These are phyloP conservation scores for Dendrostoma leiphaemia DNA, from an alignment of 2,329 filamentous ascomycete genomes.

Conservation along the genomic window DNA sequence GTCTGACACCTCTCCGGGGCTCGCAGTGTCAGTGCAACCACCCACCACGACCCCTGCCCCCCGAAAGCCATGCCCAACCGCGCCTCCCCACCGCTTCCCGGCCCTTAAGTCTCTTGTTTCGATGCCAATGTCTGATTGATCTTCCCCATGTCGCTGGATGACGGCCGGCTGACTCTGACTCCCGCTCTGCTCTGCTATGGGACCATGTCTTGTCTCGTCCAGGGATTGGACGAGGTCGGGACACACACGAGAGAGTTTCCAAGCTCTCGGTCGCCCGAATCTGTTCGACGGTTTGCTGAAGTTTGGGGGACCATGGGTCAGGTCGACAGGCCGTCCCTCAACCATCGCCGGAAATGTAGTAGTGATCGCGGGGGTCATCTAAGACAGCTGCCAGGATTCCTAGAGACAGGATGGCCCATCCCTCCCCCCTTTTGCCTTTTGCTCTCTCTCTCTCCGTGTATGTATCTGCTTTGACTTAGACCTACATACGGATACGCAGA, in stretches of 20 bases:
- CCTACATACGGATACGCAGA: slow-evolving; percentile 13
- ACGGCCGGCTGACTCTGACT: neutral
- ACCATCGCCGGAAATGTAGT: slow-evolving; percentile 8
- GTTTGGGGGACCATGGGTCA: neutral
- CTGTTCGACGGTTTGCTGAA: neutral
- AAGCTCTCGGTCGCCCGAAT: neutral
- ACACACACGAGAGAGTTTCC: too few relatives aligned
- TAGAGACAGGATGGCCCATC: slow-evolving; percentile 15
- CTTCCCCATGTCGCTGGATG: neutral
- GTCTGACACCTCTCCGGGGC: neutral
- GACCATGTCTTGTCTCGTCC: neutral
- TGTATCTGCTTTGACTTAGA: slow-evolving; percentile 6
- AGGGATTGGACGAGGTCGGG: too few relatives aligned
- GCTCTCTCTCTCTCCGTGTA: neutral
- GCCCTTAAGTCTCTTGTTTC: neutral
- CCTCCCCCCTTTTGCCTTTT: too few relatives aligned
- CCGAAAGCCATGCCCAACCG: neutral
- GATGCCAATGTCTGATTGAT: neutral
- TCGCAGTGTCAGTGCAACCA: neutral
- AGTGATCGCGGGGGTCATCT: slow-evolving; percentile 9
- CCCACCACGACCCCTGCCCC: neutral
- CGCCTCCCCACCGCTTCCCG: neutral
- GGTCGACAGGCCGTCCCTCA: neutral
- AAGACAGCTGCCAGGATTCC: slow-evolving; percentile 13
- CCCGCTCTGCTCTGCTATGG: neutral